A percentile compares a stretch with the other conserved stretches of the same genome.
Conservation (phyloP, 768 basidiomycete genomes). For the Mycena haematopus region DNA sequence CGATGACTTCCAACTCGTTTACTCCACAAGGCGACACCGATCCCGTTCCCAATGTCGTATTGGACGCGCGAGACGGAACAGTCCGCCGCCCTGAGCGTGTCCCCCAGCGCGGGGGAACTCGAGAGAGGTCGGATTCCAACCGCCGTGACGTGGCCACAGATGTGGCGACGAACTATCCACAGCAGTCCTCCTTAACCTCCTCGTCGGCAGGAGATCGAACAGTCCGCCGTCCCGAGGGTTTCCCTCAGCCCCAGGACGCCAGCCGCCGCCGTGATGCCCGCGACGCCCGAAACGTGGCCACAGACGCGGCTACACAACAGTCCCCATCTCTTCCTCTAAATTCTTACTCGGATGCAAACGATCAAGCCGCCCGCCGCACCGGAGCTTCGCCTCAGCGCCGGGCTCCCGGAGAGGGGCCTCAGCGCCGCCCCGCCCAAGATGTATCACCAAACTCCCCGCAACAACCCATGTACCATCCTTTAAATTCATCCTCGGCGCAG, state of each 20-base stretch:
- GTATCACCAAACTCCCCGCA: neutral
- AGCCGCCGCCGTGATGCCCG: neutral
- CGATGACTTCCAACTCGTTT: no score
- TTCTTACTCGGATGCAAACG: no score
- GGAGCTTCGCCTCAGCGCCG: neutral
- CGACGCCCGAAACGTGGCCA: neutral
- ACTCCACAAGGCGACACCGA: neutral
- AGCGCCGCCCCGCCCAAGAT: slow-evolving; percentile 4
- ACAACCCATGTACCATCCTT: neutral
- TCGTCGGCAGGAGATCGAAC: neutral
- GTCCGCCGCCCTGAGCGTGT: no score
- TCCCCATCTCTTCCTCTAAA: neutral
- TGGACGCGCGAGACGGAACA: neutral
- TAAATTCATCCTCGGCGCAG: slow-evolving; percentile 6
- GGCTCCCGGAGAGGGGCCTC: no score
- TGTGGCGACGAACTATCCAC: no score
- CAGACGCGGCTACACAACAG: neutral
- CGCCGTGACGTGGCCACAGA: no score
- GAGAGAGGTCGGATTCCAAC: no score
- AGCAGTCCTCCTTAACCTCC: no score
- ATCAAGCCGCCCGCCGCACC: no score
- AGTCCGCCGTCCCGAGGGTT: neutral
- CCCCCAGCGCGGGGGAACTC: no score
- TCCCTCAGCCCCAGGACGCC: slow-evolving; percentile 16
- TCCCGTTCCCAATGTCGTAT: neutral